These are phyloP conservation scores for Fusarium sp. DNA, from an alignment of 2,329 filamentous ascomycete species.

Conservation along the genomic window DNA sequence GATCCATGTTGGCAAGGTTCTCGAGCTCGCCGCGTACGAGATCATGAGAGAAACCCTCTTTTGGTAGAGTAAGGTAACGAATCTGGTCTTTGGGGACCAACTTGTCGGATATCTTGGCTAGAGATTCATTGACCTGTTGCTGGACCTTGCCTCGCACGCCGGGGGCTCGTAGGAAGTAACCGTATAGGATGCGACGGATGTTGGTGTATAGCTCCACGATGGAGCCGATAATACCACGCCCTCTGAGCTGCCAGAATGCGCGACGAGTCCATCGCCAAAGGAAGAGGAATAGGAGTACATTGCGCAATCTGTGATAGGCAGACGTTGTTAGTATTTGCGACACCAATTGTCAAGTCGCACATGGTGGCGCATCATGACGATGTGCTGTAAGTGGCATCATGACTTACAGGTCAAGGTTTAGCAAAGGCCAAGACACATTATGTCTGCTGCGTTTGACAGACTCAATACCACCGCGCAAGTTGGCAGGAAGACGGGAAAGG, in stretches of 20 bases:
- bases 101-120: slow-evolving; percentile 84
- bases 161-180: slow-evolving; percentile 85
- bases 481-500: slow-evolving; percentile 76
- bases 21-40: slow-evolving; percentile 83
- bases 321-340: neutral
- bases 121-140: slow-evolving; percentile 82
- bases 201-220: slow-evolving; percentile 78
- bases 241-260: slow-evolving; percentile 84
- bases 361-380: slow-evolving; percentile 1
- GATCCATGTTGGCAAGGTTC: slow-evolving; percentile 84
- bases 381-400: slow-evolving; percentile 2
- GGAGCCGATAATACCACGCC: slow-evolving; percentile 86
- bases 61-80: slow-evolving; percentile 80
- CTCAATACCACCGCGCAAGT: slow-evolving; percentile 74
- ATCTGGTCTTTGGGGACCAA: slow-evolving; percentile 79
- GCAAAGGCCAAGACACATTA: slow-evolving; percentile 65
- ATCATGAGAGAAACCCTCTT: slow-evolving; percentile 84
- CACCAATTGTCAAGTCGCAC: neutral
- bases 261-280: slow-evolving; percentile 84
- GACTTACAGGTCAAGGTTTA: slow-evolving; percentile 77
- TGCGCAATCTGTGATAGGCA: slow-evolving; percentile 72
- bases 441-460: slow-evolving; percentile 68
- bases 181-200: slow-evolving; percentile 79
- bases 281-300: slow-evolving; percentile 90
- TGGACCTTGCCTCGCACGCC: slow-evolving; percentile 88